Percentiles rank a stretch among this genome's conserved stretches.
phyloP scores from a whole-genome alignment of 768 basidiomycete species.

The Coprinopsis sp. region DNA sequence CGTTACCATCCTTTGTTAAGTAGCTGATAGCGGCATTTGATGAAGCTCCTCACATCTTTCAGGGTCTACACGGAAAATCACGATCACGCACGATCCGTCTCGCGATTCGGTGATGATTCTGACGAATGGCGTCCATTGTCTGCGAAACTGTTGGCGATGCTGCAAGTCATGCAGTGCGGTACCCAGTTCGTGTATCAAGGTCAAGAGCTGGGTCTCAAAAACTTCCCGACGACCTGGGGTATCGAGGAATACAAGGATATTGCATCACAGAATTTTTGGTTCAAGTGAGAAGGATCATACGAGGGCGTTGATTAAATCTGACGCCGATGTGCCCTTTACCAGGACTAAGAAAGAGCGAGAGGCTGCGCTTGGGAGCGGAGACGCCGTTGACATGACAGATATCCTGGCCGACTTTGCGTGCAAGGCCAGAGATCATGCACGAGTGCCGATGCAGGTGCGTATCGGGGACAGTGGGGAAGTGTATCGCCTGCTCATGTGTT shows the following conservation, averaged over 20 bases:
- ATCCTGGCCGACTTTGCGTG: constrained; percentile 50
- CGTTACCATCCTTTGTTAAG: constrained; percentile 20
- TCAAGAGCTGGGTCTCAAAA: constrained; percentile 65
- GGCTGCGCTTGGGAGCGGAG: constrained; percentile 26
- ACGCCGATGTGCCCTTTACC: not conserved
- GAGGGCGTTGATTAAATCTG: not conserved
- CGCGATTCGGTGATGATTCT: constrained; percentile 61
- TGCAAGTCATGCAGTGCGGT: constrained; percentile 58
- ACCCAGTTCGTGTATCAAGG: constrained; percentile 75
- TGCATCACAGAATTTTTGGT: constrained; percentile 56
- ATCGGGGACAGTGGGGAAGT: not conserved
- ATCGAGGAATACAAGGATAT: constrained; percentile 73
- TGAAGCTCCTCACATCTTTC: not conserved
- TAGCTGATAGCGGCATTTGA: not conserved
- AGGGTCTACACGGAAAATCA: constrained; percentile 71
- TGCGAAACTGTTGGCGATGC: constrained; percentile 60
- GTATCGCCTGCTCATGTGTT: not conserved
- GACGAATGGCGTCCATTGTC: constrained; percentile 51
- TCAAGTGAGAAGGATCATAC: constrained; percentile 37
- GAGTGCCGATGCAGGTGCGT: constrained; percentile 63
- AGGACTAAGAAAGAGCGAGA: constrained; percentile 39
- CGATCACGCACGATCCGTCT: constrained; percentile 59
- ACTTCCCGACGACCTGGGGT: constrained; percentile 58
- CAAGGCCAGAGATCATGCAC: constrained; percentile 68
- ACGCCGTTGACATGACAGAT: constrained; percentile 58